Evolutionary conservation across 345 rosid genomes (phyloP).

Genomic region (Linum usitatissimum): DNA sequence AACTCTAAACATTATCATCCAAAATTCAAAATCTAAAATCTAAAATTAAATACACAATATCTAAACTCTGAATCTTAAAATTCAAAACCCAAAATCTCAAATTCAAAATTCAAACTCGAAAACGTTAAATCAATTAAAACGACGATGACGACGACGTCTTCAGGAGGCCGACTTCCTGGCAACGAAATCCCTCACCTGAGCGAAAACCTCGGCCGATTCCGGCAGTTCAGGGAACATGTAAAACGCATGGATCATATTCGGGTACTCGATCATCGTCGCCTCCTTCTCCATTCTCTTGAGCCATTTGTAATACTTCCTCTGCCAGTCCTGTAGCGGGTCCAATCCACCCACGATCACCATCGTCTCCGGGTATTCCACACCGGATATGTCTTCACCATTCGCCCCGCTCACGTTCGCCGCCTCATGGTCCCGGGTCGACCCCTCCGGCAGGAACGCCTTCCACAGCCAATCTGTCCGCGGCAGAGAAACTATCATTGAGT

Average conservation of each 20-base stretch:
- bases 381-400: conserved; percentile 14
- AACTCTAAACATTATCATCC: too few relatives aligned
- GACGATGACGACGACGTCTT: too few relatives aligned
- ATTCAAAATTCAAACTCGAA: too few relatives aligned
- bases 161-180: not conserved
- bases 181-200: conserved; percentile 45
- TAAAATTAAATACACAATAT: too few relatives aligned
- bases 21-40: too few relatives aligned
- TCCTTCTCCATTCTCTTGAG: conserved; percentile 51
- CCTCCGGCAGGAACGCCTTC: conserved; percentile 14
- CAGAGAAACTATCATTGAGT: conserved; percentile 33
- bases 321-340: conserved; percentile 83
- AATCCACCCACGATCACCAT: conserved; percentile 29
- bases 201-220: conserved; percentile 33
- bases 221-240: conserved; percentile 64
- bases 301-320: conserved; percentile 57
- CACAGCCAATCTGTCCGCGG: conserved; percentile 29
- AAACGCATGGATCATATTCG: conserved; percentile 67
- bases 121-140: too few relatives aligned
- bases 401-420: conserved; percentile 19
- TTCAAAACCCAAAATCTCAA: too few relatives aligned
- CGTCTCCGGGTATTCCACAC: conserved; percentile 11
- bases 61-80: too few relatives aligned
- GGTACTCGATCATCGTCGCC: conserved; percentile 52
- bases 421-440: conserved; percentile 13